Evolutionary conservation across 116 monocot species (phyloP), one percentile per base, ranked within the genome.

Genomic region (Papilionanthe hybrid): DNA sequence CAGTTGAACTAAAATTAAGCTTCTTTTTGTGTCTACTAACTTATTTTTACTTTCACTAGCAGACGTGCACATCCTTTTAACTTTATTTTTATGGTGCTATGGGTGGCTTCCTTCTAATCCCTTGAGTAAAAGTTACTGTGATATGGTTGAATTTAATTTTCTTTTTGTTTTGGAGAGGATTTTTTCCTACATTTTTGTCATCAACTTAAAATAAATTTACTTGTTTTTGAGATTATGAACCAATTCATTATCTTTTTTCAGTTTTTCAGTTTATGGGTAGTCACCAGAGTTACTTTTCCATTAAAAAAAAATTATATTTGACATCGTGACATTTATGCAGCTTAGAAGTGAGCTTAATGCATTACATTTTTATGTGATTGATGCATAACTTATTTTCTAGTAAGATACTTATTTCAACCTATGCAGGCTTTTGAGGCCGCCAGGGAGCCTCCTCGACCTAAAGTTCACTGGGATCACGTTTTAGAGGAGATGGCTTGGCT

Each of bases 401-500:
- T 27, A 20, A 44, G 30, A 13, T 3, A 6, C 49, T 11, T 49
- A 49, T 75, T 75, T 45, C 49, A 75, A 48, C 5, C 77, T 9
- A 77, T 74, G 23, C 77, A 98, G 98, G 90, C 91, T 32, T 79
- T 91, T 82, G 98, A 98, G 82, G 88, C 79, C 50, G 79, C 94
- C 15, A 94, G 68, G 63, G 97, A 97, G 82, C 98, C 98, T 68
- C 91, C 86, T 82, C 83, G 98, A 75, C 87, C 91, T 22, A 98
- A 93, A 57, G 69, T 90, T 77, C 98, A 98, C 78, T 94, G 98
- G 98, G 98, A 98, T 89, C 93, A 94, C 88, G 94, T 98, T 77
- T 77, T 98, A 48, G 94, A 93, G 78, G 98, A 98, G 82, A 98
- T 98, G 98, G 86, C 86, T 80, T 98, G 98, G 98, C 53, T 98